Conservation (phyloP, 805 yeast genomes). For the Kuraishia piskuri region DNA sequence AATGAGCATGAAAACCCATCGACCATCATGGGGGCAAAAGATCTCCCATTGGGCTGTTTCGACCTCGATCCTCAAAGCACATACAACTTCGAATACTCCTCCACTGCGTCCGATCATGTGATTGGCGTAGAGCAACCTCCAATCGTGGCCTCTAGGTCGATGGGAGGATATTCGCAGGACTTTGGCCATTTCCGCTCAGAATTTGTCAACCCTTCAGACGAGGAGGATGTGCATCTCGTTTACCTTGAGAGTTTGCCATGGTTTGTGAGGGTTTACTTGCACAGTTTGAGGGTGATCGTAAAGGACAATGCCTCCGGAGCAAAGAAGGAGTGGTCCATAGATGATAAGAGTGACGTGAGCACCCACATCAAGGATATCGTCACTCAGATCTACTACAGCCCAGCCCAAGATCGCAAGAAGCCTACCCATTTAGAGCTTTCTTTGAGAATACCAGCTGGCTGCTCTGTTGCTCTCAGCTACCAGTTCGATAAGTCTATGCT, state of each 20-base stretch:
- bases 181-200: constrained; percentile 81
- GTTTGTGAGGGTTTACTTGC: constrained; percentile 80
- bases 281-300: constrained; percentile 41
- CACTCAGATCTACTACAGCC: constrained; percentile 50
- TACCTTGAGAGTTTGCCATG: constrained; percentile 86
- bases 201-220: constrained; percentile 54
- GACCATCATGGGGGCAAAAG: not conserved
- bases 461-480: constrained; percentile 55
- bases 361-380: constrained; percentile 28
- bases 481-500: constrained; percentile 84
- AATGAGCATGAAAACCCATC: not conserved
- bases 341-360: constrained; percentile 13
- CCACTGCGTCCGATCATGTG: constrained; percentile 38
- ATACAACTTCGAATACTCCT: constrained; percentile 29
- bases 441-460: constrained; percentile 54
- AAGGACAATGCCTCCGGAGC: constrained; percentile 12
- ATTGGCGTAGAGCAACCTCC: constrained; percentile 43
- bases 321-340: constrained; percentile 7
- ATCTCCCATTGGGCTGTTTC: constrained; percentile 12
- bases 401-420: constrained; percentile 71
- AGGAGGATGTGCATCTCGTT: constrained; percentile 37
- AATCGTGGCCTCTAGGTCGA: constrained; percentile 67
- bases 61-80: constrained; percentile 12
- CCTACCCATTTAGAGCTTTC: constrained; percentile 78
- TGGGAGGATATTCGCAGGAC: constrained; percentile 89